Conservation (phyloP, 768 basidiomycete species). For the Crassisporium funariophilum region DNA sequence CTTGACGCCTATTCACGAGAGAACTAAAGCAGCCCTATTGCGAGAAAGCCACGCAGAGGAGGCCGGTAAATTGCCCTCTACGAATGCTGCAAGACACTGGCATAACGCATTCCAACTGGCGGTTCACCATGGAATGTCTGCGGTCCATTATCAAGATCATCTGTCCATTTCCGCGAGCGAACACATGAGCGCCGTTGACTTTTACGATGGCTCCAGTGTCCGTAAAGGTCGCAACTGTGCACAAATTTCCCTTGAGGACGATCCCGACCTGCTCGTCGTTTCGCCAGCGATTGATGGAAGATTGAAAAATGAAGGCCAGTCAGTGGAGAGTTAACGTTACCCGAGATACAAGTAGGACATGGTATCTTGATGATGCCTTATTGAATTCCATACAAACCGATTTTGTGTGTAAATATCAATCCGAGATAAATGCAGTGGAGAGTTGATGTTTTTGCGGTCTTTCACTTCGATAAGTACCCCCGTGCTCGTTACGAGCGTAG, state of each 20-base stretch:
- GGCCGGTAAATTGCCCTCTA: slow-evolving; percentile 2
- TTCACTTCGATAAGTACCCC: no score
- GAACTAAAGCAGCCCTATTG: slow-evolving; percentile 35
- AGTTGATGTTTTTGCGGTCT: no score
- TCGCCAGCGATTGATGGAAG: slow-evolving; percentile 70
- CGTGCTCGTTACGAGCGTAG: no score
- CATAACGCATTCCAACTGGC: slow-evolving; percentile 44
- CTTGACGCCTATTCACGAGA: slow-evolving; percentile 39
- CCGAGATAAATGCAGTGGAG: no score
- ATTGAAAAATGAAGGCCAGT: slow-evolving; percentile 50
- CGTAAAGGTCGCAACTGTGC: slow-evolving; percentile 35
- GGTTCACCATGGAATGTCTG: slow-evolving; percentile 48
- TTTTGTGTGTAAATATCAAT: no score
- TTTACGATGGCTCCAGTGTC: slow-evolving; percentile 59
- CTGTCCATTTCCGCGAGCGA: slow-evolving; percentile 64
- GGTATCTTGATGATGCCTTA: no score
- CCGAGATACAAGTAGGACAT: no score
- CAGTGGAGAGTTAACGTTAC: not conserved
- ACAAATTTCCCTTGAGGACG: slow-evolving; percentile 23
- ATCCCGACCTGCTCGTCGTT: slow-evolving; percentile 57
- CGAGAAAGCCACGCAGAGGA: slow-evolving; percentile 12
- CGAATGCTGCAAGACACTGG: slow-evolving; percentile 44
- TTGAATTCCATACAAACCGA: no score
- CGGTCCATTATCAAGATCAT: slow-evolving; percentile 57
- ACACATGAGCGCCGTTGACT: slow-evolving; percentile 80